Conservation (phyloP, 805 yeast species). For the Ogataea nakhonphanomensis region DNA sequence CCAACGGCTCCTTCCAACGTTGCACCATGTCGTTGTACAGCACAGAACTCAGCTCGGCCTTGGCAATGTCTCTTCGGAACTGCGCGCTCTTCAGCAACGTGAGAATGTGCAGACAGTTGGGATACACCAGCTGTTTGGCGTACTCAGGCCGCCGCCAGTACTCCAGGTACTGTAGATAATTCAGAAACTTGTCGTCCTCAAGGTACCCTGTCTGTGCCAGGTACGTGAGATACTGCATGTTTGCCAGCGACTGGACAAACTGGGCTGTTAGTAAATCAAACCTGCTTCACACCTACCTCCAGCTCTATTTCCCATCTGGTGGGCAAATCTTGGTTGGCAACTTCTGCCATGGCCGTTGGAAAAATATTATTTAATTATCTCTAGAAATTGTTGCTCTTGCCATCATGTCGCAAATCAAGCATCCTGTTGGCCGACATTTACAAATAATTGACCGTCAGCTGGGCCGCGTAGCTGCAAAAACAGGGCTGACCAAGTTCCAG, state of each 20-base stretch:
- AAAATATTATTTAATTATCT: constrained; percentile 1
- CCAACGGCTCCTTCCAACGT: constrained; percentile 53
- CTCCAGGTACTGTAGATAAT: constrained; percentile 74
- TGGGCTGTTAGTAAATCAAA: constrained; percentile 25
- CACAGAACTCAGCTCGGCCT: constrained; percentile 54
- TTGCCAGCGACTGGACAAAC: constrained; percentile 90
- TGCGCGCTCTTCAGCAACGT: constrained; percentile 54
- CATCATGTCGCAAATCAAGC: constrained; percentile 5
- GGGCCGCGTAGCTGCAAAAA: constrained; percentile 3
- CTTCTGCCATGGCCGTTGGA: constrained; percentile 2
- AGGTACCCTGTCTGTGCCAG: constrained; percentile 81
- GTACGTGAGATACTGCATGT: constrained; percentile 81
- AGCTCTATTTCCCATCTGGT: constrained; percentile 83
- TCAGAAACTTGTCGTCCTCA: constrained; percentile 66
- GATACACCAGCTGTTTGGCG: constrained; percentile 70
- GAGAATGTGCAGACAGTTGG: constrained; percentile 82
- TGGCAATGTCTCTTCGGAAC: constrained; percentile 53
- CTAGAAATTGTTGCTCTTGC: background rate
- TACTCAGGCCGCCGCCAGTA: constrained; percentile 81
- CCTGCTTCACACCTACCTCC: constrained; percentile 45
- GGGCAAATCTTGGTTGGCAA: constrained; percentile 44
- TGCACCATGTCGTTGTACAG: constrained; percentile 74
- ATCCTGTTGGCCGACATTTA: constrained; percentile 14
- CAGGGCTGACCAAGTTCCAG: constrained; percentile 11
- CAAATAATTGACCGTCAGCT: constrained; percentile 7